Percentiles rank a stretch among this genome's conserved stretches.
These are phyloP conservation scores for Klebsormidium nitens DNA, from an alignment of 139 green algal species.

Conservation along the genomic window DNA sequence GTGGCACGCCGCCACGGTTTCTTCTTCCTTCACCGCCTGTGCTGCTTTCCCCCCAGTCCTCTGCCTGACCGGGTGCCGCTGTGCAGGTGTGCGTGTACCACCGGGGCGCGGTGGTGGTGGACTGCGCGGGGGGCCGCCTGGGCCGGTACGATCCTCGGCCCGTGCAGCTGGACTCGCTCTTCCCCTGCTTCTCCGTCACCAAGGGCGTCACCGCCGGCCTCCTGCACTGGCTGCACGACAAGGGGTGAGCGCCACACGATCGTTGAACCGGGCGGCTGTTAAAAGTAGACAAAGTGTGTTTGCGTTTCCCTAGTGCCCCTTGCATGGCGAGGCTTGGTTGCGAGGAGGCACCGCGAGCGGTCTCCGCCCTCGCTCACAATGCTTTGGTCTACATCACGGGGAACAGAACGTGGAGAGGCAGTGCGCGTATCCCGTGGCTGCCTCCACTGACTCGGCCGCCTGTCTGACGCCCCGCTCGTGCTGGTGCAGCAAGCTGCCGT, in stretches of 20 bases:
- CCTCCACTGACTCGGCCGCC: too few species aligned
- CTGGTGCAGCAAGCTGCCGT: not conserved
- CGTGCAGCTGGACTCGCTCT: conserved; percentile 44
- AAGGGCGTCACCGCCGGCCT: conserved; percentile 40
- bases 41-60: not conserved
- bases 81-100: conserved; percentile 41
- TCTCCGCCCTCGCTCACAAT: too few species aligned
- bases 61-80: not conserved
- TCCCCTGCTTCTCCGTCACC: conserved; percentile 53
- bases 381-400: too few species aligned
- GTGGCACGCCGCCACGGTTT: too few species aligned
- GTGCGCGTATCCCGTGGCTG: too few species aligned
- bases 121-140: conserved; percentile 42
- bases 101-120: conserved; percentile 31
- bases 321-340: too few species aligned
- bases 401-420: too few species aligned
- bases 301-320: too few species aligned
- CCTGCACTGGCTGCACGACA: conserved; percentile 41
- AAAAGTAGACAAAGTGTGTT: too few species aligned
- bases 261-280: too few species aligned
- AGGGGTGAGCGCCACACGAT: not conserved
- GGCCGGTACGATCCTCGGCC: conserved; percentile 42
- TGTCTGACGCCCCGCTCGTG: too few species aligned
- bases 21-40: not conserved
- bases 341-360: too few species aligned